Conservation (phyloP, 129 eudicot genomes). For the Flaveria robusta region DNA sequence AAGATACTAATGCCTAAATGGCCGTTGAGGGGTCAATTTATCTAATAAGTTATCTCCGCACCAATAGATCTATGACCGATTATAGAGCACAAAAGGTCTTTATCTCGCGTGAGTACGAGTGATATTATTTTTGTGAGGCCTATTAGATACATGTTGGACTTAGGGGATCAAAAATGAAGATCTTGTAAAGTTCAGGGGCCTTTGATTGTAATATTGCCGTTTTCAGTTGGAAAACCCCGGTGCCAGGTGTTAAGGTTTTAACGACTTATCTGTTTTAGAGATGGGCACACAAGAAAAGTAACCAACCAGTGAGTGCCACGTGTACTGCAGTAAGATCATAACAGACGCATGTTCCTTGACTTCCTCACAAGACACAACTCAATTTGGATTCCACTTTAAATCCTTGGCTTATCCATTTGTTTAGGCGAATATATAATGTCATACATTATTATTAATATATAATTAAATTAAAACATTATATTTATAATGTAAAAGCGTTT, state of each 20-base stretch:
- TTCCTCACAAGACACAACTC: slow-evolving; percentile 29
- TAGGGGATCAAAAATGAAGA: not conserved
- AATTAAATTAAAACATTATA: no score
- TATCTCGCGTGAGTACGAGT: not conserved
- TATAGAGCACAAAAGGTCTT: no score
- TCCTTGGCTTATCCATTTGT: slow-evolving; percentile 23
- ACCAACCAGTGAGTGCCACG: slow-evolving; percentile 44
- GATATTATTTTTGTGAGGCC: not conserved
- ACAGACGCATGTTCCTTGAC: slow-evolving; percentile 36
- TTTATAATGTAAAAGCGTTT: no score
- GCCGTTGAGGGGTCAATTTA: no score
- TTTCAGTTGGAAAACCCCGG: slow-evolving; percentile 18
- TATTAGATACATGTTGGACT: not conserved
- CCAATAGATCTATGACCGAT: no score
- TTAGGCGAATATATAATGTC: not conserved
- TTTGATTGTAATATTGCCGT: slow-evolving; percentile 10
- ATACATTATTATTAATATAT: no score
- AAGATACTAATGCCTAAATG: no score
- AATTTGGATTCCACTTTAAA: slow-evolving; percentile 21
- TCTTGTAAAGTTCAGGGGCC: slow-evolving; percentile 9
- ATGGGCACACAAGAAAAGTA: slow-evolving; percentile 21
- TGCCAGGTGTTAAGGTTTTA: slow-evolving; percentile 42
- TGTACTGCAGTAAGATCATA: slow-evolving; percentile 41
- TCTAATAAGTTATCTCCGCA: no score
- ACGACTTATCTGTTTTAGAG: slow-evolving; percentile 17